Evolutionary conservation across 495 filamentous ascomycete species (phyloP), one percentile per base, ranked within the genome.

Genomic region (Penicillium steckii): DNA sequence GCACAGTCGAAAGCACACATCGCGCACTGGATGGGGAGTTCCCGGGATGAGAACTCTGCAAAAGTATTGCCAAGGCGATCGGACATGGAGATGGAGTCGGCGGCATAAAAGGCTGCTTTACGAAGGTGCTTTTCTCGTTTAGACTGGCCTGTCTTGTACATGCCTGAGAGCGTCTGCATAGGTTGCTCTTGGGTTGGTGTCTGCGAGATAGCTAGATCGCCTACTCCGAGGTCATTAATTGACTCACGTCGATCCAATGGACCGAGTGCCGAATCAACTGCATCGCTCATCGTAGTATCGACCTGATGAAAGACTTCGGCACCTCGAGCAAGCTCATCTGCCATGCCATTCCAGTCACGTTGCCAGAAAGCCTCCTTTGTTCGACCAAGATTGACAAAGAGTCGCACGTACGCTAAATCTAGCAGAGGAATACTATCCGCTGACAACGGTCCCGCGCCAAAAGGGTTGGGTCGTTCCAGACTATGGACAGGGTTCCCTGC

Each of bases 1-100:
- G 91, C 88, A 60, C 94, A 97, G 61, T 98, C 94, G 65, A 96
- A 95, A 10, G 87, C 82, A 67, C 92, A 97, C 81, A 98, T 86
- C 6, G 89, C 90, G 12, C 91, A 92, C 57, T 95, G 91, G 22
- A 97, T 76, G 1, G 94, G 93, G n/a, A 98, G 77, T 61, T 97
- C 94, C 24, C 91, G 82, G 25, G 87, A 91, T 2, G 86, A 87
- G 52, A 90, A 85, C 53, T 95, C 87, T 5, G 90, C 88, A 65
- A 91, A 96, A 0, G 90, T 93, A 24, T 91, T 85, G 5, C 90
- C 91, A 8, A 94, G 76, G 60, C 88, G 91, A 64, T 95, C 89
- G 10, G 91, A 90, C 85, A 92, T 92, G 19, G 85, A 83, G 13
- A 98, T 83, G 1, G 94, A 95, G 66, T 97, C 91, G 9, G 91